phyloP scores from a whole-genome alignment of 2,329 filamentous ascomycete genomes.

The Mycocentrospora acerina region DNA sequence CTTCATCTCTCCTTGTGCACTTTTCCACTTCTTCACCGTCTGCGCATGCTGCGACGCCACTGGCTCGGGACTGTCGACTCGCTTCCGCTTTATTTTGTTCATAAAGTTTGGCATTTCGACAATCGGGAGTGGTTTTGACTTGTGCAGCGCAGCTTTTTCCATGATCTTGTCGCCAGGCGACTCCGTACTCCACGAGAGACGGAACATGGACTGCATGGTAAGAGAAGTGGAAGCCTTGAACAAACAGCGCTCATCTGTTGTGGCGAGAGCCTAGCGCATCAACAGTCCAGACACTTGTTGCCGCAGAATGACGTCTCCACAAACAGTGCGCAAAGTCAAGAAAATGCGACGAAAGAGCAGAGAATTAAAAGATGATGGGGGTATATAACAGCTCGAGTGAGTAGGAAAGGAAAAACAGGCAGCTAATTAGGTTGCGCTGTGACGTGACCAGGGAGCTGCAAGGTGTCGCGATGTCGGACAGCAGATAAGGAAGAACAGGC shows the following conservation, averaged over 20 bases:
- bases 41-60: slow-evolving; percentile 33
- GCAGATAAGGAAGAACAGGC: slow-evolving; percentile 21
- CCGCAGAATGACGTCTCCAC: slow-evolving; percentile 36
- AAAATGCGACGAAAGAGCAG: slow-evolving; percentile 15
- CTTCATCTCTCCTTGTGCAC: slow-evolving; percentile 35
- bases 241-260: slow-evolving; percentile 44
- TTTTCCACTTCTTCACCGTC: slow-evolving; percentile 44
- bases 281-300: slow-evolving; percentile 24
- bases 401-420: slow-evolving; percentile 37
- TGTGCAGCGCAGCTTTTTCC: slow-evolving; percentile 45
- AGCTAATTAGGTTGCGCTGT: slow-evolving; percentile 31
- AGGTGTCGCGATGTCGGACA: slow-evolving; percentile 12
- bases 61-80: slow-evolving; percentile 52
- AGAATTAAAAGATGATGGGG: slow-evolving; percentile 36
- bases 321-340: slow-evolving; percentile 19
- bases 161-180: slow-evolving; percentile 46
- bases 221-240: slow-evolving; percentile 37
- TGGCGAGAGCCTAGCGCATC: slow-evolving; percentile 35
- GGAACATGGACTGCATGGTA: slow-evolving; percentile 55
- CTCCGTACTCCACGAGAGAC: slow-evolving; percentile 52
- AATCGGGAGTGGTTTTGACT: slow-evolving; percentile 47
- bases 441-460: slow-evolving; percentile 26
- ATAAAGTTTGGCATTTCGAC: slow-evolving; percentile 49
- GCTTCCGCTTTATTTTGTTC: slow-evolving; percentile 61
- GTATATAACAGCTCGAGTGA: slow-evolving; percentile 34